Conservation (phyloP, 2,329 filamentous ascomycete genomes). For the Scopulariopsis brevicaulis region DNA sequence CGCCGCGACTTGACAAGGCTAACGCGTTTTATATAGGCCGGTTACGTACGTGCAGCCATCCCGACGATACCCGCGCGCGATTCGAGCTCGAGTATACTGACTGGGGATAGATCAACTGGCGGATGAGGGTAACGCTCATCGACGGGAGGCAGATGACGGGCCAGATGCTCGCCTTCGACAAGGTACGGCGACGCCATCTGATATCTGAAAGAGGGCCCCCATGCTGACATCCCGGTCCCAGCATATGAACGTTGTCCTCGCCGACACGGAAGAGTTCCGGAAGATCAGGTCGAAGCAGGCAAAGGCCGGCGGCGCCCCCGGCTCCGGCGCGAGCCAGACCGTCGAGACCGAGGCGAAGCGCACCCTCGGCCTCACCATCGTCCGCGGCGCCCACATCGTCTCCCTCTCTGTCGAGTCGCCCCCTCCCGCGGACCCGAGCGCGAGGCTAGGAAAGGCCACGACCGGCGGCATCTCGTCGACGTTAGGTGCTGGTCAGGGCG, state of each 20-base stretch:
- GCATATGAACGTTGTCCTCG: constrained; percentile 99
- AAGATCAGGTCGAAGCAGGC: constrained; percentile 75
- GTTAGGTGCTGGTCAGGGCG: constrained; percentile 74
- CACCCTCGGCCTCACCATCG: constrained; percentile 87
- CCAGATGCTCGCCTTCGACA: constrained; percentile 97
- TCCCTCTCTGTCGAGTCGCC: constrained; percentile 93
- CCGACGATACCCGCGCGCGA: neutral
- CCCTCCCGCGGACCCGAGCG: constrained; percentile 84
- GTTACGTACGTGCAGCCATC: constrained; percentile 44
- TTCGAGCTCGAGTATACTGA: neutral
- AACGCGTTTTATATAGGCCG: constrained; percentile 37
- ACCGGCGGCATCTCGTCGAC: constrained; percentile 58
- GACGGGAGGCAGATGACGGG: constrained; percentile 95
- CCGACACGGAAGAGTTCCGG: constrained; percentile 96
- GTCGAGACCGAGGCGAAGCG: constrained; percentile 94
- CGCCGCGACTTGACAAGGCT: constrained; percentile 11
- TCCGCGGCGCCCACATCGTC: constrained; percentile 89
- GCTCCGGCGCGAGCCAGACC: constrained; percentile 51
- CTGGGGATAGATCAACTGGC: constrained; percentile 82
- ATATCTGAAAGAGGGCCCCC: neutral
- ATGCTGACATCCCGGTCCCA: constrained; percentile 20
- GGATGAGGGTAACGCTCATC: constrained; percentile 92
- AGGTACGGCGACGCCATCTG: constrained; percentile 44
- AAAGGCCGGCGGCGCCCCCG: constrained; percentile 55
- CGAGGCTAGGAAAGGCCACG: constrained; percentile 70